Conservation (phyloP, 2,329 filamentous ascomycete genomes). For the Pyricularia sp. region DNA sequence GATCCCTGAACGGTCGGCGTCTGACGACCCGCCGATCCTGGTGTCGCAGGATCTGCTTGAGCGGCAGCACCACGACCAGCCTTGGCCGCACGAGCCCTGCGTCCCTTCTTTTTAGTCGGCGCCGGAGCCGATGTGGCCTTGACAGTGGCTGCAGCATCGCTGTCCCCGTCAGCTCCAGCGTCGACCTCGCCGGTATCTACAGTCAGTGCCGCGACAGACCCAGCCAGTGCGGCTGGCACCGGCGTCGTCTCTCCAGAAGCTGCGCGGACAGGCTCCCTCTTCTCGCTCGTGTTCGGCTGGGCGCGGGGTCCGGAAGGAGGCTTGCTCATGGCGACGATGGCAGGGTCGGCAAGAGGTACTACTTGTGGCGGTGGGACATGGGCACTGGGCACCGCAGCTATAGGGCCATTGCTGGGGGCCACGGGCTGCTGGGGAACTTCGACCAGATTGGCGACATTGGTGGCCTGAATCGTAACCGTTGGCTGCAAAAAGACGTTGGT, state of each 20-base stretch:
- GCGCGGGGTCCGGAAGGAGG: slow-evolving; percentile 21
- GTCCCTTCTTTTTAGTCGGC: slow-evolving; percentile 18
- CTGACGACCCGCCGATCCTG: slow-evolving; percentile 17
- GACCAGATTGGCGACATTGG: slow-evolving; percentile 34
- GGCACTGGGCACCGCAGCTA: neutral
- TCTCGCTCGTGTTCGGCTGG: slow-evolving; percentile 21
- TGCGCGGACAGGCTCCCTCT: slow-evolving; percentile 16
- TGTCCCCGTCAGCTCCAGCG: neutral
- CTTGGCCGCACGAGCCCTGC: slow-evolving; percentile 10
- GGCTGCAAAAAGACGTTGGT: slow-evolving; percentile 27
- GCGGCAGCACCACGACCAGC: slow-evolving; percentile 21
- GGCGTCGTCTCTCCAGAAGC: slow-evolving; percentile 3
- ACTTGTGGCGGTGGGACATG: neutral
- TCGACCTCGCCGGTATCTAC: neutral
- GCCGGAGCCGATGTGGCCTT: neutral
- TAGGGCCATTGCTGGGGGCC: neutral
- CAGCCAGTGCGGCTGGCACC: neutral
- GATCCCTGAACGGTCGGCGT: slow-evolving; percentile 22
- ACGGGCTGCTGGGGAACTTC: slow-evolving; percentile 21
- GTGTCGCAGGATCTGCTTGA: slow-evolving; percentile 10
- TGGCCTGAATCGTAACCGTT: slow-evolving; percentile 34
- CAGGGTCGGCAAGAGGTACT: slow-evolving; percentile 57
- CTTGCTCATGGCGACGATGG: slow-evolving; percentile 62
- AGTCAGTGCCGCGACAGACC: neutral
- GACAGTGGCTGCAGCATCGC: neutral